phyloP scores from a whole-genome alignment of 306 rosid genomes.

The Quercus berberidifolia region DNA sequence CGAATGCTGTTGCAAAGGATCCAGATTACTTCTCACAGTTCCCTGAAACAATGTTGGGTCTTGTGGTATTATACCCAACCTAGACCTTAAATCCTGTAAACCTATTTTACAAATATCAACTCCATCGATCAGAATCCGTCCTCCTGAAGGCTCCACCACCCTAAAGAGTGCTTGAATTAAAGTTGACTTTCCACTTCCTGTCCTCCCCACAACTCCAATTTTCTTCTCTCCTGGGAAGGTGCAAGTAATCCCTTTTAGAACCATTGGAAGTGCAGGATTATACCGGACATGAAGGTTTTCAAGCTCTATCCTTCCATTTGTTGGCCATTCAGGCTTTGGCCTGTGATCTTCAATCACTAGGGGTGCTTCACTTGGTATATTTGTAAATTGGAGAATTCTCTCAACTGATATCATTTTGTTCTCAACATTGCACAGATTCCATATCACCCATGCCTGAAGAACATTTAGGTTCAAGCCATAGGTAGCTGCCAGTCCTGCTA shows the following conservation, averaged over 20 bases:
- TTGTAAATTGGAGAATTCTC: conserved; percentile 72
- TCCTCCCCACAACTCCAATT: conserved; percentile 77
- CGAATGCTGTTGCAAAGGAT: conserved; percentile 58
- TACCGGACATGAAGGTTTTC: conserved; percentile 59
- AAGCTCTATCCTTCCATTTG: conserved; percentile 58
- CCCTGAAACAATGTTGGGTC: conserved; percentile 73
- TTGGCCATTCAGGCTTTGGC: conserved; percentile 75
- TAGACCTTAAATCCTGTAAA: conserved; percentile 70
- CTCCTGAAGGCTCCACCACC: conserved; percentile 63
- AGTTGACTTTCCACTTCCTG: conserved; percentile 87
- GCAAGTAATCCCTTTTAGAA: conserved; percentile 74
- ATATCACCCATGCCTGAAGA: conserved; percentile 88
- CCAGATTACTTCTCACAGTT: conserved; percentile 66
- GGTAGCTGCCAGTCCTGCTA: conserved; percentile 82
- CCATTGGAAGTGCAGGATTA: conserved; percentile 58
- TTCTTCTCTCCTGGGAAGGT: conserved; percentile 61
- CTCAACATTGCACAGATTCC: conserved; percentile 90
- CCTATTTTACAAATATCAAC: conserved; percentile 64
- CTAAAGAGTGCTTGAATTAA: conserved; percentile 72
- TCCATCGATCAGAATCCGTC: conserved; percentile 55
- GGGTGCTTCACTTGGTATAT: conserved; percentile 69
- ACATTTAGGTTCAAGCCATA: conserved; percentile 75
- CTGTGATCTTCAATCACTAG: conserved; percentile 43
- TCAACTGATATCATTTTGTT: conserved; percentile 92
- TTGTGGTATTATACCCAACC: conserved; percentile 72